Percentiles rank a stretch among this genome's conserved stretches.
phyloP scores from a whole-genome alignment of 2,329 filamentous ascomycete species.

The Sarocladium strictum region DNA sequence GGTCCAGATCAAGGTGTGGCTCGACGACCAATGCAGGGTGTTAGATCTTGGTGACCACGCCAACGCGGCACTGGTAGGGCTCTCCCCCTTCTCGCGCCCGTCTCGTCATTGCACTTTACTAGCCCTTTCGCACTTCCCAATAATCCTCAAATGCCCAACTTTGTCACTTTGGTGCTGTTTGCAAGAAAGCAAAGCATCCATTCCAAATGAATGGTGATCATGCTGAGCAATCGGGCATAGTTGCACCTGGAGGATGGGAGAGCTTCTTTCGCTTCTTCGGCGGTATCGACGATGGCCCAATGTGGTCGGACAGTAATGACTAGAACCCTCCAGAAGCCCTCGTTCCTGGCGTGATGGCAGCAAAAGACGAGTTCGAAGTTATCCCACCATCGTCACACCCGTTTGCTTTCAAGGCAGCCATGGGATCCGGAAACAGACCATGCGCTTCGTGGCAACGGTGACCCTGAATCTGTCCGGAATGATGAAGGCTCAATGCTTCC shows the following conservation, averaged over 20 bases:
- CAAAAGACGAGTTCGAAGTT: not conserved
- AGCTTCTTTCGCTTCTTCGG: not conserved
- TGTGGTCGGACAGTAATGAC: not conserved
- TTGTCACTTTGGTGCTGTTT: not conserved
- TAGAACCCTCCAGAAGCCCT: not conserved
- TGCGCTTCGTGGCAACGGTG: not conserved
- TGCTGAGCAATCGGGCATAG: not conserved
- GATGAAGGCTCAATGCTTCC: not conserved
- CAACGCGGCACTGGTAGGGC: not conserved
- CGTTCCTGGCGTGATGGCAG: not conserved
- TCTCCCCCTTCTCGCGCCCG: not conserved
- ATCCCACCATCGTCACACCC: not conserved
- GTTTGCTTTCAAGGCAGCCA: not conserved
- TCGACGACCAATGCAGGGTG: not conserved
- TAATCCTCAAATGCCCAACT: not conserved
- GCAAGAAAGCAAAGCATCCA: not conserved
- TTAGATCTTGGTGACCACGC: not conserved
- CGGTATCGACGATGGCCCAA: not conserved
- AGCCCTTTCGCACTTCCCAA: not conserved
- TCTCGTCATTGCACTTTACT: no score
- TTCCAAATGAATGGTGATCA: not conserved
- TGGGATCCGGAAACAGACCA: not conserved
- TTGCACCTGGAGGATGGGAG: not conserved
- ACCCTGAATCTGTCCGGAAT: not conserved
- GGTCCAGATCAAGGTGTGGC: not conserved